These are phyloP conservation scores for Apiotrichum veenhuisii DNA, from an alignment of 1,284 basidiomycete genomes.

Conservation along the genomic window DNA sequence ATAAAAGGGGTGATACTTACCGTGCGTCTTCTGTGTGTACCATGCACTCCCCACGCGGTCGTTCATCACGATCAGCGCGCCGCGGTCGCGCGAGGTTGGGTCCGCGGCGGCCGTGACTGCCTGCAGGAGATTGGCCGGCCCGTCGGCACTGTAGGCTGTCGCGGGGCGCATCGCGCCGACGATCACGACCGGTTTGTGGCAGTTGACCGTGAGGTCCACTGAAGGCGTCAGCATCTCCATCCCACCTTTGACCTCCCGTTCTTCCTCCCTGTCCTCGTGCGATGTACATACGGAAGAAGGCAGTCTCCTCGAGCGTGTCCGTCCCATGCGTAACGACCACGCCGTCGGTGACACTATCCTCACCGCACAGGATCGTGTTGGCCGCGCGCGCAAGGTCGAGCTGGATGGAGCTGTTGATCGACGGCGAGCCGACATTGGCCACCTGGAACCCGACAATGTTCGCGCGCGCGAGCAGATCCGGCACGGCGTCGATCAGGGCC, in stretches of 20 bases:
- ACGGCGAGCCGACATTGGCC: constrained; percentile 22
- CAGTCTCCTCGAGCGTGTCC: constrained; percentile 40
- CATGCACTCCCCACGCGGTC: constrained; percentile 38
- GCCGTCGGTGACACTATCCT: constrained; percentile 15
- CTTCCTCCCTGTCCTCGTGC: too few relatives aligned
- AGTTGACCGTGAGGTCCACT: constrained; percentile 30
- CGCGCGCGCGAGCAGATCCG: constrained; percentile 26
- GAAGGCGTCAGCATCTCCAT: background rate
- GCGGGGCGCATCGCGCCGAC: constrained; percentile 57
- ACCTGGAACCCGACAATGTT: constrained; percentile 33
- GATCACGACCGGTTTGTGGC: constrained; percentile 59
- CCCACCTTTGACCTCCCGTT: too few relatives aligned
- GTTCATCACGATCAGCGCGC: constrained; percentile 36
- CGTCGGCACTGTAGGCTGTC: constrained; percentile 29
- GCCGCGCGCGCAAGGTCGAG: constrained; percentile 21
- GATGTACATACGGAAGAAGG: constrained; percentile 26
- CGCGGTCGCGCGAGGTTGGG: constrained; percentile 21
- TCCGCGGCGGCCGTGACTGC: constrained; percentile 27
- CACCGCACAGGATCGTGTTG: constrained; percentile 21
- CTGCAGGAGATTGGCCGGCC: constrained; percentile 32
- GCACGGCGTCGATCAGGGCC: constrained; percentile 29
- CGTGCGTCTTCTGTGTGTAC: constrained; percentile 34
- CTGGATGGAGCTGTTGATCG: constrained; percentile 21
- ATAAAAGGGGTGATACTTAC: too few relatives aligned
- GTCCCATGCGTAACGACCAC: constrained; percentile 24